phyloP scores from a whole-genome alignment of 2,329 filamentous ascomycete species.

The Scorias spongiosa region DNA sequence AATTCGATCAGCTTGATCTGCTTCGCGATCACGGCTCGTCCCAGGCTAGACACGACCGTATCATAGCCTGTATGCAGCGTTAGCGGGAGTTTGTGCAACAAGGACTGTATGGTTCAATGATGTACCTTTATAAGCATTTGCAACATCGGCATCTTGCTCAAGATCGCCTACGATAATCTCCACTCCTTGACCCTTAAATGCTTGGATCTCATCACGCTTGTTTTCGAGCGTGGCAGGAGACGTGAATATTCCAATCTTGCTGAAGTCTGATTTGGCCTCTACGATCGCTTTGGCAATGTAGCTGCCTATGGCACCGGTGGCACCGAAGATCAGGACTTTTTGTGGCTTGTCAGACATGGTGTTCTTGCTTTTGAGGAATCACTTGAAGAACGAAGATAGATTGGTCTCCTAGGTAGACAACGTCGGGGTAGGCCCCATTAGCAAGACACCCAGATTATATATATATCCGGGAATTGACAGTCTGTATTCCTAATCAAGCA shows the following conservation, averaged over 20 bases:
- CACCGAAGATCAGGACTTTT: slow-evolving; percentile 38
- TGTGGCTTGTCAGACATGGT: slow-evolving; percentile 10
- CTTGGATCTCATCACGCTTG: slow-evolving; percentile 36
- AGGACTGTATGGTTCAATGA: slow-evolving; percentile 20
- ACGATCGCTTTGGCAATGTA: slow-evolving; percentile 38
- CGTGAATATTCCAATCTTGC: slow-evolving; percentile 40
- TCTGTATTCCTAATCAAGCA: background rate
- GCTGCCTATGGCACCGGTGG: slow-evolving; percentile 37
- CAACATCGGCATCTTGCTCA: slow-evolving; percentile 35
- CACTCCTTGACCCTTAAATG: slow-evolving; percentile 32
- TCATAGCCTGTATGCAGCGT: slow-evolving; percentile 32
- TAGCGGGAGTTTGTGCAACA: background rate
- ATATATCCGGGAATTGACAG: background rate
- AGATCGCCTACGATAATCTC: slow-evolving; percentile 43
- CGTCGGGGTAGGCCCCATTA: too few species aligned
- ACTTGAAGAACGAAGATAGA: too few species aligned
- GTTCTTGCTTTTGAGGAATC: background rate
- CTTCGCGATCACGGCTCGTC: slow-evolving; percentile 43
- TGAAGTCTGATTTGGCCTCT: slow-evolving; percentile 29
- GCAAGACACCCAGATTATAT: background rate
- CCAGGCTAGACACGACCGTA: slow-evolving; percentile 50
- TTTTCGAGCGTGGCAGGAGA: slow-evolving; percentile 35
- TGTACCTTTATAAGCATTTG: slow-evolving; percentile 33
- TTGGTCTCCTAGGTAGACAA: too few species aligned
- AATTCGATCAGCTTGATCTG: slow-evolving; percentile 48